Base-by-base conservation (phyloP, 2,329 filamentous ascomycete genomes). In the Ophiostoma angusticollis region DNA sequence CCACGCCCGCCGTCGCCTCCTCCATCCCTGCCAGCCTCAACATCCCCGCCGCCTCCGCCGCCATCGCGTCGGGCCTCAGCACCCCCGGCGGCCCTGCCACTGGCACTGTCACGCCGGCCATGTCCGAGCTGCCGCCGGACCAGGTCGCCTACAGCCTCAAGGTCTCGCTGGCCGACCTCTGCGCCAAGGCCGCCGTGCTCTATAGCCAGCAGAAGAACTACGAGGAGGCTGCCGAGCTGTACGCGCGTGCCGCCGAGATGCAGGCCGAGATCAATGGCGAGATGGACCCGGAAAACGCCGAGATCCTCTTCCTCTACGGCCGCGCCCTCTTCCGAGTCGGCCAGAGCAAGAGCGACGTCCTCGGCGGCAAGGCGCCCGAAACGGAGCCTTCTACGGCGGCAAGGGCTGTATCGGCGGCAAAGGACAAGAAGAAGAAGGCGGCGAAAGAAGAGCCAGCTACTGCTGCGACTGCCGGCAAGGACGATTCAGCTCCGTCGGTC, bases 211-310 rank as follows among this genome's bases (percentile, higher is more conserved):
- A 89, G 64, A 83, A 93, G 58, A 45, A 47, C 40, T 94, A 86
- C 59, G 74, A 81, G 39, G 78, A 80, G 35, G 86, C 91, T 9
- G 76, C 85, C 41, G 89, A 96, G 54, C 67, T 87, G 46, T 96
- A 87, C 63, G 87, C 86, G 31, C 75, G 80, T 53, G 91, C 91
- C 23, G 84, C 84, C 40, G 84, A 93, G 58, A 72, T 95, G 45
- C 91, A 98, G 62, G 84, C 84, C 42, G 76, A 84, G 57, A 68
- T 95, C 57, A 91, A 95, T 58, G 91, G 89, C 58, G 91, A 96
- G 61, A 83, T 93, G 70, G 78, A 78, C 13, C 77, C 84, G 4
- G 79, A 85, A 42, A 98, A 98, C 52, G 89, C 87, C 36, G 89
- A 96, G 56, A 74, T 98, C 33, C 74, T 96, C 16, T 98, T 93